A percentile compares a stretch with the other conserved stretches of the same genome.
Conservation (phyloP, 2,329 filamentous ascomycete species). For the Basipetospora chlamydospora region DNA sequence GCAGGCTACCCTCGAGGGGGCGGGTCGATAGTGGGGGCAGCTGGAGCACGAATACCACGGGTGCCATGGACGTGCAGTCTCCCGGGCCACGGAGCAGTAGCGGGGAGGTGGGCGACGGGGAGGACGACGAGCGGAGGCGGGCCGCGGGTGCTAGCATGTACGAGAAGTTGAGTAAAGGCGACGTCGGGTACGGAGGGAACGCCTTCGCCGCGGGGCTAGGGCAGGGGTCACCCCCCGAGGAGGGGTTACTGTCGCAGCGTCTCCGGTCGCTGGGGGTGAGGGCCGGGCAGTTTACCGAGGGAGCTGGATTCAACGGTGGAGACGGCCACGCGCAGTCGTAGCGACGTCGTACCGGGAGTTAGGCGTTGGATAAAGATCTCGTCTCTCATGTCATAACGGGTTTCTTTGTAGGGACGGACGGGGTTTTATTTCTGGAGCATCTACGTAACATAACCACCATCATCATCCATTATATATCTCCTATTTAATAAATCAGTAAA, state of each 20-base stretch:
- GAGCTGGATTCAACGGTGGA: too few species aligned
- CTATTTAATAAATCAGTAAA: too few species aligned
- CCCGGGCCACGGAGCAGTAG: neutral
- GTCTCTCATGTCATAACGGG: too few species aligned
- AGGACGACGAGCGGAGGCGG: too few species aligned
- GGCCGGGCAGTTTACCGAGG: neutral
- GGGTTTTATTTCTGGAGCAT: too few species aligned
- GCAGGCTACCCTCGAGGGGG: slow-evolving; percentile 20
- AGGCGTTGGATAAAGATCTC: too few species aligned
- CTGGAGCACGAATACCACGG: slow-evolving; percentile 12
- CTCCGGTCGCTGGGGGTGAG: slow-evolving; percentile 45
- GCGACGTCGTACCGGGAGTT: too few species aligned
- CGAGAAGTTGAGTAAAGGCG: slow-evolving; percentile 53
- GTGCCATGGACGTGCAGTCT: neutral
- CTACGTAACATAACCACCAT: too few species aligned
- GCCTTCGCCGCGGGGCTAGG: slow-evolving; percentile 25
- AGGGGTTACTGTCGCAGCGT: slow-evolving; percentile 56
- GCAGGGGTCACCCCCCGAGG: slow-evolving; percentile 31
- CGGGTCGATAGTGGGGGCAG: slow-evolving; percentile 18
- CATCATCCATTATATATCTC: too few species aligned
- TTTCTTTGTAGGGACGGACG: too few species aligned
- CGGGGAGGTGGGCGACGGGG: neutral
- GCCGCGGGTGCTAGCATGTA: slow-evolving; percentile 25
- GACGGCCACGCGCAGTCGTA: too few species aligned
- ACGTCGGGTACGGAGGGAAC: slow-evolving; percentile 47